Evolutionary conservation across 768 basidiomycete genomes (phyloP).

Genomic region (Amanita rimosa): DNA sequence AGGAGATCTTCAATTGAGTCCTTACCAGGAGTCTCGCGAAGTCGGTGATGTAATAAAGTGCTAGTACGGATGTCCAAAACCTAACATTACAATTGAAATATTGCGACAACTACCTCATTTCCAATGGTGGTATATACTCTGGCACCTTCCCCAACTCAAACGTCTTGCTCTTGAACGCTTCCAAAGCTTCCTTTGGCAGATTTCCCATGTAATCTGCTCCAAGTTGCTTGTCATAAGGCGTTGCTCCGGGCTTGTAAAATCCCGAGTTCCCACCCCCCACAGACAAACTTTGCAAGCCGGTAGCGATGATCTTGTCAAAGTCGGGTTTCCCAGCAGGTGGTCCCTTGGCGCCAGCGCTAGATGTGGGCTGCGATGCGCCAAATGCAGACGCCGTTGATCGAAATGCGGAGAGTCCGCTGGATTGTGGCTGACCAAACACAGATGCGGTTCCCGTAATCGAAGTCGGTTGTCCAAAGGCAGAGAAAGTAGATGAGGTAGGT

Average conservation of each 20-base stretch:
- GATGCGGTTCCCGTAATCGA: conserved; percentile 2
- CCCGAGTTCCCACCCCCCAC: not conserved
- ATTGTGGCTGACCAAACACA: not conserved
- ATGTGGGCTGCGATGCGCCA: not conserved
- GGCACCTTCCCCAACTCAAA: conserved; percentile 65
- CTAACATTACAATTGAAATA: too few species aligned
- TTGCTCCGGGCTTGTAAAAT: conserved; percentile 31
- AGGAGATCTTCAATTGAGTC: too few species aligned
- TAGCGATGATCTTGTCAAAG: not conserved
- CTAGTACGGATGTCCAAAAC: too few species aligned
- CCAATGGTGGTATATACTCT: conserved; percentile 62
- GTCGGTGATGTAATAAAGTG: too few species aligned
- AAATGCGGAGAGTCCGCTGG: conserved; percentile 4
- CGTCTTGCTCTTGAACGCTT: conserved; percentile 41
- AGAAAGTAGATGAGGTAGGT: conserved; percentile 7
- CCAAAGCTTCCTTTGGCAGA: conserved; percentile 36
- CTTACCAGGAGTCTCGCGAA: too few species aligned
- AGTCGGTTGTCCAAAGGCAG: conserved; percentile 10
- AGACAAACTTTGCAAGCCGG: not conserved
- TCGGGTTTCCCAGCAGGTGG: not conserved
- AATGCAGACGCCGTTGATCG: conserved; percentile 4
- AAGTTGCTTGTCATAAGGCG: conserved; percentile 45
- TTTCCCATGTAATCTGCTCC: conserved; percentile 48
- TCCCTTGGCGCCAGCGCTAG: not conserved
- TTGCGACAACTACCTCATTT: conserved; percentile 32